phyloP scores from a whole-genome alignment of 345 rosid genomes.

The Odontarrhena argentea region DNA sequence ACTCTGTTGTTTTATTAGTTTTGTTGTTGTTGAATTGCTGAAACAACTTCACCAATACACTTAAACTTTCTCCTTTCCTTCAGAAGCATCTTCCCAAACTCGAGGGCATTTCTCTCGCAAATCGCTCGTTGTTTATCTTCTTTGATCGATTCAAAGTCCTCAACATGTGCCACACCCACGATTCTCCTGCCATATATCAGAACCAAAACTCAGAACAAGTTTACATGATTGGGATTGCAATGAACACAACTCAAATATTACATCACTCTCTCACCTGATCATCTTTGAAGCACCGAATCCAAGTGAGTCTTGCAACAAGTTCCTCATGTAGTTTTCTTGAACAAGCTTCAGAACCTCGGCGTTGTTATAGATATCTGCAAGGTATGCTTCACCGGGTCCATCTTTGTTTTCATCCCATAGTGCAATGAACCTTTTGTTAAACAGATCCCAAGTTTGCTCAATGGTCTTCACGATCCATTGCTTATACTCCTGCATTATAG shows the following conservation, averaged over 20 bases:
- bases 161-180: slow-evolving; percentile 95
- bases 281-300: slow-evolving; percentile 98
- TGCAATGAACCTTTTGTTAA: slow-evolving; percentile 58
- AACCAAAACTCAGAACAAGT: neutral
- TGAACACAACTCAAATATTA: neutral
- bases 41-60: slow-evolving; percentile 67
- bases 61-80: slow-evolving; percentile 76
- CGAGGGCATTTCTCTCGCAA: slow-evolving; percentile 76
- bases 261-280: slow-evolving; percentile 61
- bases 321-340: slow-evolving; percentile 61
- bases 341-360: slow-evolving; percentile 63
- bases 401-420: slow-evolving; percentile 81
- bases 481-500: slow-evolving; percentile 59
- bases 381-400: slow-evolving; percentile 88
- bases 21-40: slow-evolving; percentile 48
- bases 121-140: slow-evolving; percentile 61
- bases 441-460: slow-evolving; percentile 80
- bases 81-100: slow-evolving; percentile 67
- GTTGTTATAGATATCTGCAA: slow-evolving; percentile 70
- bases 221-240: neutral
- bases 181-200: slow-evolving; percentile 63
- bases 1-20: slow-evolving; percentile 8
- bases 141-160: slow-evolving; percentile 86
- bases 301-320: slow-evolving; percentile 78
- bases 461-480: slow-evolving; percentile 73